Evolutionary conservation across 2,329 filamentous ascomycete genomes (phyloP), one percentile per base, ranked within the genome.

Genomic region (Parastagonospora avenae): DNA sequence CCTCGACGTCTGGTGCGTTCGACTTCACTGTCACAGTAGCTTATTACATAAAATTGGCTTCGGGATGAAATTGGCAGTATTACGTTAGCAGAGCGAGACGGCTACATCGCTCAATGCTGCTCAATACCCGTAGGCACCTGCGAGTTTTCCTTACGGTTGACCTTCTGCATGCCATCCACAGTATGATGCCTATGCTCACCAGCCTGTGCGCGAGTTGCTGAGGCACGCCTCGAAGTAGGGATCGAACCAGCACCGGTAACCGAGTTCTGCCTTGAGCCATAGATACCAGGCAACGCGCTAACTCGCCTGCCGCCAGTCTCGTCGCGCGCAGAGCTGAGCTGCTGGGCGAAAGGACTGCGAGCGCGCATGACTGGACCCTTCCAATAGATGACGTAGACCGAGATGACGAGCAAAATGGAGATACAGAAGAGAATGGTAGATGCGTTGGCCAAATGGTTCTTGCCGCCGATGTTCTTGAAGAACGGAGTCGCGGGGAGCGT

Each of bases 401-500:
- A 70, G 1, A 66, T 57, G 1, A 72, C 70, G 8, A 72, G 72
- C 2, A 85, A 73, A 2, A 80, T 60, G 0, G 80, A 76, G 37
- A 86, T 70, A 29, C 69, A 76, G 11, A 77, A 81, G 0, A 87
- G 77, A n/a, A 85, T 77, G 0, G 81, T 82, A 24, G 81, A 83
- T 0, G 84, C 83, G 54, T 78, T 78, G 28, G 82, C 78, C 4
- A 75, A 62, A 42, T 72, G 85, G 67, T 64, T 79, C 4, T 64
- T 57, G 43, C 50, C 60, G 12, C 68, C 68, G 29, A 74, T 73
- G 41, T 73, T 79, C 14, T 72, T 56, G 65, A 81, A 84, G 57
- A 83, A 78, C 0, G 88, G 87, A 0, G 82, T 83, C 0, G 88
- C 85, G 3, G 85, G 86, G 31, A 91, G 80, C 0, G 88, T 89